phyloP scores from a whole-genome alignment of 192 early-diverging fungal species.

The Allomyces arbusculus region DNA sequence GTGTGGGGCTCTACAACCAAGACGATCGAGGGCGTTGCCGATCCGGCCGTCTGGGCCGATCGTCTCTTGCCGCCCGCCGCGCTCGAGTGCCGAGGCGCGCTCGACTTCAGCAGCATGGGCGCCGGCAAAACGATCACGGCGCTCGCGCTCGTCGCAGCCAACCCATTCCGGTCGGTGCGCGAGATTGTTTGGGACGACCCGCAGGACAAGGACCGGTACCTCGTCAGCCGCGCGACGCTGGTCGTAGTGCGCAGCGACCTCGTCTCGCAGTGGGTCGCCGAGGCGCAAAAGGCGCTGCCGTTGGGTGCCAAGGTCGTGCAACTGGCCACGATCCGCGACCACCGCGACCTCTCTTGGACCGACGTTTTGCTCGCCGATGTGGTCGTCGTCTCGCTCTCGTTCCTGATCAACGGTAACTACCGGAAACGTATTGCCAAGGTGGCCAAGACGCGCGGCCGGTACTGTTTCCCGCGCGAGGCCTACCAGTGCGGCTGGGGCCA shows the following conservation, averaged over 20 bases:
- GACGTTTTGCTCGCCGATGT: neutral
- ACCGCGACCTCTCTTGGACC: neutral
- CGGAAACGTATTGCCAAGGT: neutral
- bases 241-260: neutral
- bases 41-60: neutral
- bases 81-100: neutral
- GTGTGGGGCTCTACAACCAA: too few species aligned
- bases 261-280: neutral
- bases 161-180: neutral
- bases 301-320: neutral
- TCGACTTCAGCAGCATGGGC: neutral
- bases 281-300: neutral
- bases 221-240: neutral
- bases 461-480: too few species aligned
- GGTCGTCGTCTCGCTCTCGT: neutral
- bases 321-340: neutral
- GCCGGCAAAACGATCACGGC: neutral
- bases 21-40: neutral
- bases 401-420: neutral
- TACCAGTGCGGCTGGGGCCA: too few species aligned
- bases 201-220: neutral
- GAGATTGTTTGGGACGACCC: neutral
- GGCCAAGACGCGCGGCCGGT: too few species aligned
- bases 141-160: too few species aligned
- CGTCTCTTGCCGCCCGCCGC: too few species aligned